Base-by-base conservation (phyloP, 208 protist genomes). In the Wallacemonas sp. region DNA sequence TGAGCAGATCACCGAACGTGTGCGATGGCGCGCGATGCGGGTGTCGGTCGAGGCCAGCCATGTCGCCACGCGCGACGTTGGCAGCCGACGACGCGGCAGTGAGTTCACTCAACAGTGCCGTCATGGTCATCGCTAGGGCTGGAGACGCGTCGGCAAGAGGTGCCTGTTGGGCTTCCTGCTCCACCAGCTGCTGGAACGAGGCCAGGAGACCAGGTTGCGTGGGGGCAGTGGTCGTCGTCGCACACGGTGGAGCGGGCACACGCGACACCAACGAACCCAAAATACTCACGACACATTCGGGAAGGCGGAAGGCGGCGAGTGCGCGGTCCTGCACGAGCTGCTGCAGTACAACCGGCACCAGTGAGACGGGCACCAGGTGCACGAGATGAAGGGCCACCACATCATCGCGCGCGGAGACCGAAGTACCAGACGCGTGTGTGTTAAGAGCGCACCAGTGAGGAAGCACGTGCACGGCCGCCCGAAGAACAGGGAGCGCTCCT, bases 271-370 rank as follows among this genome's bases (percentile, higher is more conserved):
- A 17, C 17, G 44, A 5, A 12, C 17, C 5, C 44, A 49, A 5
- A 17, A 49, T 24, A 16, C n/a, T 29, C 4, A 58, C 32, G 30
- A 41, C 14, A 4, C n/a, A 21, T 9, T 16, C 14, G 5, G 52
- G 24, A 23, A 49, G 44, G 17, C 19, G 44, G 19, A 49, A 49
- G 9, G 44, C 44, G 19, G 52, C 52, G 6, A 39, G 52, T 12
- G 11, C 52, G 30, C 52, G n/a, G 17, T 17, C 52, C 12, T 39
- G 52, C 16, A 11, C 30, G 30, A 58, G 12, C 29, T 27, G 43
- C 17, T 32, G 44, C 41, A 47, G 48, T 24, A 69, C 44, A 46
- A 72, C 66, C 16, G 41, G 38, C n/a, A 2, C n/a, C 49, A 78
- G 19, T 44, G 67, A 61, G 1, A 14, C 44, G 17, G 6, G 38